phyloP scores from a whole-genome alignment of 2,329 filamentous ascomycete species.

The Cercospora brassicicola region DNA sequence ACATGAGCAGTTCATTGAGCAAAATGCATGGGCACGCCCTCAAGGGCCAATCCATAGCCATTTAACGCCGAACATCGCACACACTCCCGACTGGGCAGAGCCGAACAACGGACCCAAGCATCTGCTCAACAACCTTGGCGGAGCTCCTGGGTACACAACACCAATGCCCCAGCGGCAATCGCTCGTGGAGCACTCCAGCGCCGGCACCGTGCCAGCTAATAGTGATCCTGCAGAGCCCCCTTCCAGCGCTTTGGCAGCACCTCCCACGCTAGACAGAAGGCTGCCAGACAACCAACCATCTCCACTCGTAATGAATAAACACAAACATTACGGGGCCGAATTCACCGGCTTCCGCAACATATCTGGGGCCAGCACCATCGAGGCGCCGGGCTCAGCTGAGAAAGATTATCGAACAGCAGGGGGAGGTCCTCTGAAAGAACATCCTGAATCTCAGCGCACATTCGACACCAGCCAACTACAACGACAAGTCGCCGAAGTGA shows the following conservation, averaged over 20 bases:
- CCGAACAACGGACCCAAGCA: slow-evolving; percentile 27
- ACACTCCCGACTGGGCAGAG: slow-evolving; percentile 39
- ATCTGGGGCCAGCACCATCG: slow-evolving; percentile 42
- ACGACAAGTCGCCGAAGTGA: slow-evolving; percentile 22
- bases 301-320: slow-evolving; percentile 33
- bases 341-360: slow-evolving; percentile 39
- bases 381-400: slow-evolving; percentile 33
- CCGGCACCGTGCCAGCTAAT: slow-evolving; percentile 30
- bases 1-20: slow-evolving; percentile 77
- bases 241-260: slow-evolving; percentile 35
- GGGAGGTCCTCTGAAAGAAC: slow-evolving; percentile 24
- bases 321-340: slow-evolving; percentile 29
- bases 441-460: slow-evolving; percentile 28
- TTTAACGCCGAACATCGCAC: slow-evolving; percentile 34
- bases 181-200: slow-evolving; percentile 30
- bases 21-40: slow-evolving; percentile 90
- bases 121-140: slow-evolving; percentile 33
- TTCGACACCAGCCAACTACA: slow-evolving; percentile 35
- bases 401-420: slow-evolving; percentile 21
- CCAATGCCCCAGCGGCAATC: slow-evolving; percentile 33
- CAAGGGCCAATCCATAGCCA: slow-evolving; percentile 68
- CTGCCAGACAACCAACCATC: slow-evolving; percentile 20
- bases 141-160: slow-evolving; percentile 33
- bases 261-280: slow-evolving; percentile 31
- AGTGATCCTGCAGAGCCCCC: slow-evolving; percentile 36